Percentiles rank a stretch among this genome's conserved stretches.
Conservation (phyloP, 1,284 basidiomycete species). For the Athelia psychrophila region DNA sequence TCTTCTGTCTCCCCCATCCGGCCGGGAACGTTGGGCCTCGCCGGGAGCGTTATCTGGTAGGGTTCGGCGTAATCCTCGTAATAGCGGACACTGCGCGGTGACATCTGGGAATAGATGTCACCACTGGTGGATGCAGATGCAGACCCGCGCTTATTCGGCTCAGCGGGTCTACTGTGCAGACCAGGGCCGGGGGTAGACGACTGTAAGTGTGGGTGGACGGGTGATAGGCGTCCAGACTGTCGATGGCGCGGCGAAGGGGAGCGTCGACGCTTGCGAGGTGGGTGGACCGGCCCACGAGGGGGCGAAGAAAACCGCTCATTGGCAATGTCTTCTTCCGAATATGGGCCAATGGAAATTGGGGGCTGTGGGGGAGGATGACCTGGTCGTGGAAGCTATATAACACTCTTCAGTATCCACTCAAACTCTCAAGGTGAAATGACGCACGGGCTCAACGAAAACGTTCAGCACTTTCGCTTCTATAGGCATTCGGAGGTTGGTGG, state of each 20-base stretch:
- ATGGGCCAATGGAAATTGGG: constrained; percentile 12
- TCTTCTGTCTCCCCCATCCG: constrained; percentile 28
- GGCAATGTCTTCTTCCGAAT: background rate
- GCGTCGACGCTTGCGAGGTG: constrained; percentile 2
- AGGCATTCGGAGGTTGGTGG: constrained; percentile 44
- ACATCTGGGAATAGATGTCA: background rate
- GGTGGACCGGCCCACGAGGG: background rate
- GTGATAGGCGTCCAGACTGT: background rate
- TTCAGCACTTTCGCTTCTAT: constrained; percentile 40
- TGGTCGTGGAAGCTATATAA: constrained; percentile 19
- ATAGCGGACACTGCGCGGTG: background rate
- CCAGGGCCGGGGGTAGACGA: no score
- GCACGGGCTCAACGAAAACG: constrained; percentile 48
- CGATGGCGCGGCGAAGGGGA: background rate
- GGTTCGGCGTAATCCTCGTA: constrained; percentile 2
- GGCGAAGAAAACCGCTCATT: no score
- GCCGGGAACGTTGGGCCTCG: constrained; percentile 9
- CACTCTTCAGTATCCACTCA: background rate
- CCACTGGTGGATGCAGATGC: background rate
- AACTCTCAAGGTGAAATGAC: constrained; percentile 10
- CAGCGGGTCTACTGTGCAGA: no score
- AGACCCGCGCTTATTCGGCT: no score
- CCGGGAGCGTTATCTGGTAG: background rate
- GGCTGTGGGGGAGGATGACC: constrained; percentile 28
- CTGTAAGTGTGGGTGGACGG: background rate